Evolutionary conservation across 108 stramenopile species (phyloP).

Genomic region (Stephanodiscus triporus): DNA sequence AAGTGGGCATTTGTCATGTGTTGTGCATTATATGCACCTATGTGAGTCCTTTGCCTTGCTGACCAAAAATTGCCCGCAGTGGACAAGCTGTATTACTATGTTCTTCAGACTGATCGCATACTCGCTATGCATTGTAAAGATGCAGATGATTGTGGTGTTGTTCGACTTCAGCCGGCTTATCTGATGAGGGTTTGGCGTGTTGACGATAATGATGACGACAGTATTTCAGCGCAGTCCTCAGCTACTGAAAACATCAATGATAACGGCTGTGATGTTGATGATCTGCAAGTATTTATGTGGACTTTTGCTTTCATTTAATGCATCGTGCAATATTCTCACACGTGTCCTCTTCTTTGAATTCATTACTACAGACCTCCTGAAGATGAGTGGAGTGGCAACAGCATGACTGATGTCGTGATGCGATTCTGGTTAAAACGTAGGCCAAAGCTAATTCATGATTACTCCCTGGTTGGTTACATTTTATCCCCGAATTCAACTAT

Average conservation of each 20-base stretch:
- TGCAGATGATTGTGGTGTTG: neutral
- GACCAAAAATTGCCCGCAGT: neutral
- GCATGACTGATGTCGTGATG: neutral
- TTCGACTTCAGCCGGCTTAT: neutral
- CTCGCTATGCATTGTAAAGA: neutral
- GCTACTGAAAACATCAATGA: neutral
- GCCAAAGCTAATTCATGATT: conserved; percentile 9
- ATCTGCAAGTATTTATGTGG: neutral
- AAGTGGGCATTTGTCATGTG: conserved; percentile 12
- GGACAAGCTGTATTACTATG: conserved; percentile 8
- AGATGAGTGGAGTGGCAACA: neutral
- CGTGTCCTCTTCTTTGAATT: neutral
- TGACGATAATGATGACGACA: neutral
- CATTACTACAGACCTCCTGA: neutral
- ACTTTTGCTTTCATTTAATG: neutral
- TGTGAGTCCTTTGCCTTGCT: conserved; percentile 5
- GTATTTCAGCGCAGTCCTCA: neutral
- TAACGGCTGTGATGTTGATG: conserved; percentile 7
- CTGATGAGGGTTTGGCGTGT: neutral
- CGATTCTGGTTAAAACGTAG: neutral
- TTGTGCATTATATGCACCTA: conserved; percentile 12
- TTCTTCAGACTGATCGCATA: conserved; percentile 10
- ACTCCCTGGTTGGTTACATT: conserved; percentile 15
- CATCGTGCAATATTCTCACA: neutral
- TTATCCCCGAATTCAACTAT: conserved; percentile 10